phyloP scores from a whole-genome alignment of 1,139 yeast genomes.

The Pneumocystis jirovecii region DNA sequence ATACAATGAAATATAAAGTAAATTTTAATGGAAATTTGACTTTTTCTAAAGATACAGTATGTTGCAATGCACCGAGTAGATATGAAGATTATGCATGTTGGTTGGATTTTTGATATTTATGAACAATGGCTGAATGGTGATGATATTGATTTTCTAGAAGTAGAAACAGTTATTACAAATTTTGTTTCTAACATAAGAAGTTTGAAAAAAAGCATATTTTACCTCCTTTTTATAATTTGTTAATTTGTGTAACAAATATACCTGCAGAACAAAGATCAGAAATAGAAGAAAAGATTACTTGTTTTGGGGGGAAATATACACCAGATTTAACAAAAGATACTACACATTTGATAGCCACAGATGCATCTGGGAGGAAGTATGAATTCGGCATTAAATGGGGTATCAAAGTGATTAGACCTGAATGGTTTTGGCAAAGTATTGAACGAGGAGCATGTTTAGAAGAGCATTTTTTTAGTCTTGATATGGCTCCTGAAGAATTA shows the following conservation, averaged over 20 bases:
- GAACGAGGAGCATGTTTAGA: constrained; percentile 12
- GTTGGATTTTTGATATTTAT: constrained; percentile 33
- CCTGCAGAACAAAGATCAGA: constrained; percentile 25
- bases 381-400: constrained; percentile 52
- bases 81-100: constrained; percentile 39
- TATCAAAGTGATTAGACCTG: constrained; percentile 55
- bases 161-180: neutral
- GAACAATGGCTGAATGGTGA: constrained; percentile 42
- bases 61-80: constrained; percentile 47
- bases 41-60: constrained; percentile 22
- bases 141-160: constrained; percentile 22
- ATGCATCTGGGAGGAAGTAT: constrained; percentile 44
- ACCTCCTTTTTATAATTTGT: constrained; percentile 35
- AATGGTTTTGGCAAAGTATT: constrained; percentile 36
- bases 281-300: constrained; percentile 29
- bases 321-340: constrained; percentile 41
- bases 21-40: neutral
- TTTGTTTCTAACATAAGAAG: neutral
- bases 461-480: constrained; percentile 2
- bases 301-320: constrained; percentile 45
- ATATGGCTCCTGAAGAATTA: neutral
- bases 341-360: constrained; percentile 41
- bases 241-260: constrained; percentile 42
- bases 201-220: constrained; percentile 22
- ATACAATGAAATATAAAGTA: constrained; percentile 46